Conservation (phyloP, 345 rosid species). For the Nephelium lappaceum region DNA sequence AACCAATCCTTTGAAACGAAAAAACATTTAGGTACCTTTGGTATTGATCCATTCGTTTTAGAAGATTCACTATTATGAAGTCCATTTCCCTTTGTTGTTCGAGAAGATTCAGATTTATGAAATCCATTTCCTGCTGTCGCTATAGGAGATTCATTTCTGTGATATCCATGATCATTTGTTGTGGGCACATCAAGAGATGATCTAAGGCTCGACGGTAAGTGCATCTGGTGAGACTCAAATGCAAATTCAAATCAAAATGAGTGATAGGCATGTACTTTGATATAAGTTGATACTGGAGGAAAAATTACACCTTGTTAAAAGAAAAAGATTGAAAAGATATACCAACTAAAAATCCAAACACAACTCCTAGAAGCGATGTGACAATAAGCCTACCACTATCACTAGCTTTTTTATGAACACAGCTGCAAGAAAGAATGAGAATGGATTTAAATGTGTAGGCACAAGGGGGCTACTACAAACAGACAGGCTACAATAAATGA, state of each 20-base stretch:
- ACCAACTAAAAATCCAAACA: too few relatives aligned
- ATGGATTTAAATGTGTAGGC: slow-evolving; percentile 5
- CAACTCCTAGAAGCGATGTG: too few relatives aligned
- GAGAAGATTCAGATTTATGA: not conserved
- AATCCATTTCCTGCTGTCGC: not conserved
- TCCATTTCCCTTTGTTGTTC: not conserved
- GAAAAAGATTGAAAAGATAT: too few relatives aligned
- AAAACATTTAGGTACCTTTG: slow-evolving; percentile 47
- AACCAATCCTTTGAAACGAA: not conserved
- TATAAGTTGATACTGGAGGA: slow-evolving; percentile 10
- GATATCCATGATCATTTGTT: slow-evolving; percentile 35
- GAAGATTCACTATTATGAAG: slow-evolving; percentile 23
- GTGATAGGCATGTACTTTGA: not conserved
- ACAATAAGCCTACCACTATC: too few relatives aligned
- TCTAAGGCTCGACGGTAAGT: too few relatives aligned
- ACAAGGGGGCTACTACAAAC: not conserved
- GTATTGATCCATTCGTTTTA: slow-evolving; percentile 41
- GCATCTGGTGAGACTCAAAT: too few relatives aligned
- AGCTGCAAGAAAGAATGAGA: slow-evolving; percentile 45
- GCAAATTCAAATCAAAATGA: too few relatives aligned
- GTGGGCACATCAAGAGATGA: too few relatives aligned
- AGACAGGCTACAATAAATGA: not conserved
- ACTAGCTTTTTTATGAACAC: slow-evolving; percentile 56
- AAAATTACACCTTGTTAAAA: too few relatives aligned
- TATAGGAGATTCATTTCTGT: slow-evolving; percentile 15